Percentiles rank a stretch among this genome's conserved stretches.
These are phyloP conservation scores for Hygrophoropsis aurantiaca DNA, from an alignment of 768 basidiomycete genomes.

Conservation along the genomic window DNA sequence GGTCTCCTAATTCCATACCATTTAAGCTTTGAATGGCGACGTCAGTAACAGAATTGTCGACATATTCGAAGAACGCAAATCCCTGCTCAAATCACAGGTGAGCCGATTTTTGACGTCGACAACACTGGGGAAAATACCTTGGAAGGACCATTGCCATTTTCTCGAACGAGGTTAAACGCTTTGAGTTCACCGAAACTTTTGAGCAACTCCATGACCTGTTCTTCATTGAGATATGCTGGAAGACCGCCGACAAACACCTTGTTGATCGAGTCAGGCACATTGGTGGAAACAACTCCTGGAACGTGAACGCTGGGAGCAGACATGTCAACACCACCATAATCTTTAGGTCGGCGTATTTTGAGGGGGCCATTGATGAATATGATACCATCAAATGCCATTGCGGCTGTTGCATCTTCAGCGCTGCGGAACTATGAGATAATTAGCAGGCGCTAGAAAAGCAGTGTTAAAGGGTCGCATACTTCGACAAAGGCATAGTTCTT, in stretches of 20 bases:
- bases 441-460: background rate
- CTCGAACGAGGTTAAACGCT: constrained; percentile 97
- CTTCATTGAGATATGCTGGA: constrained; percentile 94
- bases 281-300: constrained; percentile 93
- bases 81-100: constrained; percentile 52
- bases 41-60: constrained; percentile 85
- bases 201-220: constrained; percentile 96
- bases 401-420: constrained; percentile 93
- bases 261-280: constrained; percentile 96
- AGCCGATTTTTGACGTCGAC: background rate
- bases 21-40: constrained; percentile 95
- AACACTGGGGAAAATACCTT: constrained; percentile 54
- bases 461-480: constrained; percentile 44
- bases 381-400: constrained; percentile 97
- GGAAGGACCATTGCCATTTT: constrained; percentile 83
- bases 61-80: constrained; percentile 99
- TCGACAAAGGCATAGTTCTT: constrained; percentile 99
- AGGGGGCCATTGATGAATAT: constrained; percentile 95
- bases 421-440: constrained; percentile 81
- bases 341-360: constrained; percentile 96
- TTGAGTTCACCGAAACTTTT: constrained; percentile 97
- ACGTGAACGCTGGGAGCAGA: constrained; percentile 72
- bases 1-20: constrained; percentile 97
- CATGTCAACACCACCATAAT: constrained; percentile 83
- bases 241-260: constrained; percentile 97